phyloP scores from a whole-genome alignment of 768 basidiomycete genomes.

The Rhodotorula graminis region DNA sequence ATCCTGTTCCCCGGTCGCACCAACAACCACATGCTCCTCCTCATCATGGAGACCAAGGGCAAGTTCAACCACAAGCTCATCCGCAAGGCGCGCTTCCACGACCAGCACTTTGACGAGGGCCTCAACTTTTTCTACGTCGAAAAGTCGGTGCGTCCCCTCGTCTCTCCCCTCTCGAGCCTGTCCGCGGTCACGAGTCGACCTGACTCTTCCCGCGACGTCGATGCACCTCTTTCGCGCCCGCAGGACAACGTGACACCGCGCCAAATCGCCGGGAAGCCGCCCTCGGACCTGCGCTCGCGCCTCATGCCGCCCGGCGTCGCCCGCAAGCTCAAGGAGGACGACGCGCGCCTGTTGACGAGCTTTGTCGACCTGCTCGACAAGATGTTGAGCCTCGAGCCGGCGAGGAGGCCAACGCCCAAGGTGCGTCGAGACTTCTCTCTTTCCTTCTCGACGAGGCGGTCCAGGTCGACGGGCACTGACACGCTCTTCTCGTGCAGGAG shows the following conservation, averaged over 20 bases:
- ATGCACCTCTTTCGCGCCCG: background rate
- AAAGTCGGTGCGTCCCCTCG: slow-evolving; percentile 64
- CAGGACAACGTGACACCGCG: slow-evolving; percentile 78
- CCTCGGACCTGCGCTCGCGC: slow-evolving; percentile 71
- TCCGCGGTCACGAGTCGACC: no score
- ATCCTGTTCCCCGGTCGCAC: slow-evolving; percentile 94
- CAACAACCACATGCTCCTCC: slow-evolving; percentile 94
- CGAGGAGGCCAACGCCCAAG: slow-evolving; percentile 77
- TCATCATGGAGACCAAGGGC: slow-evolving; percentile 98
- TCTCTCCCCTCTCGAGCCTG: background rate
- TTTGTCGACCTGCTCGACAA: slow-evolving; percentile 90
- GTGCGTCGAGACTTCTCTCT: slow-evolving; percentile 44
- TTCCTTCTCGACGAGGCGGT: background rate
- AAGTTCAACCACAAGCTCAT: slow-evolving; percentile 89
- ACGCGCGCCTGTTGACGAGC: slow-evolving; percentile 66
- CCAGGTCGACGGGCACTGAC: background rate
- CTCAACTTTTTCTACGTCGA: slow-evolving; percentile 76
- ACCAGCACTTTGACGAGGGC: slow-evolving; percentile 88
- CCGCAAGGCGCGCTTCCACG: slow-evolving; percentile 87
- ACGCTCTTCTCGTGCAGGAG: slow-evolving; percentile 9
- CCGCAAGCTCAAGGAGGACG: slow-evolving; percentile 76
- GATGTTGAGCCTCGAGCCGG: slow-evolving; percentile 79
- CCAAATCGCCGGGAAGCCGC: slow-evolving; percentile 68
- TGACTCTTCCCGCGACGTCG: no score
- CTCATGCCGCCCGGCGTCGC: slow-evolving; percentile 72